Evolutionary conservation across 768 basidiomycete genomes (phyloP).

Genomic region (Lactifluus volemus): DNA sequence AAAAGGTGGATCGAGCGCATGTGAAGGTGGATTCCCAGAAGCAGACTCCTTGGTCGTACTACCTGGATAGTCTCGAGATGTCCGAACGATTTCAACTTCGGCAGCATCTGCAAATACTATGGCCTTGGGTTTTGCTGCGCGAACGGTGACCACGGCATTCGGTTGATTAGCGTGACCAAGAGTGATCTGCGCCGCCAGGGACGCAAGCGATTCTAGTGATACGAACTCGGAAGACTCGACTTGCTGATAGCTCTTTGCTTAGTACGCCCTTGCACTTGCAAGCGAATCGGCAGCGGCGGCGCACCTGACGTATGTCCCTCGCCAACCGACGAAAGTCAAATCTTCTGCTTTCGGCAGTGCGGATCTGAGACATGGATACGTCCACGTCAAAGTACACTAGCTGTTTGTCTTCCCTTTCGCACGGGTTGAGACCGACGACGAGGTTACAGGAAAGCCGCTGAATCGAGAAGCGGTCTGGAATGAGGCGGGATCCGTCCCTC

Average conservation of each 20-base stretch:
- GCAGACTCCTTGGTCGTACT: neutral
- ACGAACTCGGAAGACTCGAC: constrained; percentile 36
- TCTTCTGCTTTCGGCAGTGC: constrained; percentile 1
- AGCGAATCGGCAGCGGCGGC: constrained; percentile 12
- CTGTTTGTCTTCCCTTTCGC: constrained; percentile 60
- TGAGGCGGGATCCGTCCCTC: constrained; percentile 16
- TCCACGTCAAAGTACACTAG: constrained; percentile 45
- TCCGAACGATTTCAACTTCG: constrained; percentile 51
- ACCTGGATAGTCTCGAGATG: constrained; percentile 30
- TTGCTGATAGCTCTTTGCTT: neutral
- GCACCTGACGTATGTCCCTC: constrained; percentile 29
- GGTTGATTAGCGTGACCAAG: constrained; percentile 27
- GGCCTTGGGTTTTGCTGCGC: constrained; percentile 65
- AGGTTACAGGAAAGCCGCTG: constrained; percentile 39
- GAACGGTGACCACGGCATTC: constrained; percentile 36
- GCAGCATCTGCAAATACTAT: constrained; percentile 58
- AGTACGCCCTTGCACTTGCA: neutral
- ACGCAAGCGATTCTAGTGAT: constrained; percentile 72
- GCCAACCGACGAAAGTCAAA: constrained; percentile 38
- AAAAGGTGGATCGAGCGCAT: constrained; percentile 3
- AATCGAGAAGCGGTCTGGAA: constrained; percentile 24
- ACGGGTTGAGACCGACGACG: constrained; percentile 60
- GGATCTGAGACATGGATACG: constrained; percentile 19
- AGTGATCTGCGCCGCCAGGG: constrained; percentile 52
- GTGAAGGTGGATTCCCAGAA: neutral